Conservation (phyloP, 1,139 yeast species). For the Sugiyamaella paludigena region DNA sequence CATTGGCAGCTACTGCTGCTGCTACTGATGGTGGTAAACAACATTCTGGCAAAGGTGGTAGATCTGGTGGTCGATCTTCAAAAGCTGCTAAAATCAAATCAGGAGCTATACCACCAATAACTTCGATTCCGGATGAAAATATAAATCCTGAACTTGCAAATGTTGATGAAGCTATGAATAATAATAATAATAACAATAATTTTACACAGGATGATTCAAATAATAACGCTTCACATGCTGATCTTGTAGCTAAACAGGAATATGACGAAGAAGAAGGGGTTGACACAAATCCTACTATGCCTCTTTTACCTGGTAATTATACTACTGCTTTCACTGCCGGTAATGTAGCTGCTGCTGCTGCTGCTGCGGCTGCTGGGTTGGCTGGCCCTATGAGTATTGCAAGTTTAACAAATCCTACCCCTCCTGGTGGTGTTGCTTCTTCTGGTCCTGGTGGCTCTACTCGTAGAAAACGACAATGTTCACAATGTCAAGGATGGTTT, state of each 20-base stretch:
- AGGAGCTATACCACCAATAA: not conserved
- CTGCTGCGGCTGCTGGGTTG: slow-evolving; percentile 5
- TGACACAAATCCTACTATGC: slow-evolving; percentile 5
- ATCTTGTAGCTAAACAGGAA: slow-evolving; percentile 15
- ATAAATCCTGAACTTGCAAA: slow-evolving; percentile 9
- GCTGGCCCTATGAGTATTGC: slow-evolving; percentile 22
- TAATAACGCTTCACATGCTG: slow-evolving; percentile 12
- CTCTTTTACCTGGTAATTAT: slow-evolving; percentile 4
- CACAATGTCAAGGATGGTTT: slow-evolving; percentile 71
- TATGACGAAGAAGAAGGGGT: slow-evolving; percentile 11
- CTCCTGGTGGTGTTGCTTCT: slow-evolving; percentile 10
- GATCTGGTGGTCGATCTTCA: not conserved
- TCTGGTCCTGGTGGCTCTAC: slow-evolving; percentile 16
- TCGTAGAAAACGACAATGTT: slow-evolving; percentile 79
- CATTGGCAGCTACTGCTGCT: slow-evolving; percentile 12
- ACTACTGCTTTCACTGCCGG: slow-evolving; percentile 7
- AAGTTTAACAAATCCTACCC: slow-evolving; percentile 23
- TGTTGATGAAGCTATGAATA: not conserved
- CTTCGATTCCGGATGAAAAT: slow-evolving; percentile 7
- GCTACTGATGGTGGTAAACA: slow-evolving; percentile 1
- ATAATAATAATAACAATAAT: not conserved
- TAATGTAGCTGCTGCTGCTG: slow-evolving; percentile 9
- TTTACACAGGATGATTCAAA: not conserved
- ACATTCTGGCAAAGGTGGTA: not conserved
- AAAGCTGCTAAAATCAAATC: too few species aligned